Percentiles rank a stretch among this genome's conserved stretches.
These are phyloP conservation scores for Phaeosphaeriaceae sp. DNA, from an alignment of 2,329 filamentous ascomycete genomes.

Conservation along the genomic window DNA sequence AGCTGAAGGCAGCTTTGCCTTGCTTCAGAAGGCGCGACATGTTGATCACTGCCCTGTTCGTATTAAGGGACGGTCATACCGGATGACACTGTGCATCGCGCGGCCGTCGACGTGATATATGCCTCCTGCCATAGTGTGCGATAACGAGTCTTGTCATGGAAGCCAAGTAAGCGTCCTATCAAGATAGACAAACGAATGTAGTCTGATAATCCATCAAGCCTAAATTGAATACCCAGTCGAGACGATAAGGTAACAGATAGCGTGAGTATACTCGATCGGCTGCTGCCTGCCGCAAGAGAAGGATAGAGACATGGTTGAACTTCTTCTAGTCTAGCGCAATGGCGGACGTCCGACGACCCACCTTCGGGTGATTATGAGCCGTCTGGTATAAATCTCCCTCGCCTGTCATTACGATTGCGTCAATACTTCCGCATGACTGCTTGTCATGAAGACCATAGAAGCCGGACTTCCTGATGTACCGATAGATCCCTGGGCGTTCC, in stretches of 20 bases:
- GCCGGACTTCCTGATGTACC: not conserved
- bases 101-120: conserved; percentile 4
- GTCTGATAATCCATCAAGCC: not conserved
- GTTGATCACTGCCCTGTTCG: conserved; percentile 13
- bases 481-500: no score
- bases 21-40: conserved; percentile 22
- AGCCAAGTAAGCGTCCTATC: conserved; percentile 6
- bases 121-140: not conserved
- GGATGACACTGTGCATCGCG: not conserved
- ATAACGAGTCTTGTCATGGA: conserved; percentile 6
- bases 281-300: not conserved
- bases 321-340: not conserved
- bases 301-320: not conserved
- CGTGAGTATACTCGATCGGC: not conserved
- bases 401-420: not conserved
- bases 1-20: conserved; percentile 18
- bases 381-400: not conserved
- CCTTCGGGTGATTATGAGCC: no score
- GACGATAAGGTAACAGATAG: not conserved
- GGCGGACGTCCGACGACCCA: not conserved
- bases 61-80: not conserved
- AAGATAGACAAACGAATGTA: not conserved
- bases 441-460: not conserved
- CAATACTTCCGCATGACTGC: not conserved
- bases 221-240: not conserved